phyloP scores from a whole-genome alignment of 371 early-diverging fungal genomes.

The Saksenaea vasiformis region DNA sequence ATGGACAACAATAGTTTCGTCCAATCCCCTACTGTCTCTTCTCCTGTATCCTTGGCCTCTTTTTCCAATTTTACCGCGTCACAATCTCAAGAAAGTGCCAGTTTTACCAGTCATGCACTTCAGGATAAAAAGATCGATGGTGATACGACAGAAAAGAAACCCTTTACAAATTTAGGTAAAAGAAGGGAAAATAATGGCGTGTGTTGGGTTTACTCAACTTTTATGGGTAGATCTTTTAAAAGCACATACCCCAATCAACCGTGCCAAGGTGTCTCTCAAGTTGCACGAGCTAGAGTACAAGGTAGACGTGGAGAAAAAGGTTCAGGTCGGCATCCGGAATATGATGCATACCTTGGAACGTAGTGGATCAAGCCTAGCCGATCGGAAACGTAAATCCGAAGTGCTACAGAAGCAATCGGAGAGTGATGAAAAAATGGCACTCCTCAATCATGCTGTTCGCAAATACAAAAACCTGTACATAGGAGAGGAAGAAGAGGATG shows the following conservation, averaged over 20 bases:
- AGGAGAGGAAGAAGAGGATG: constrained; percentile 74
- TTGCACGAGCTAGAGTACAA: constrained; percentile 84
- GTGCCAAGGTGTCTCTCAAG: constrained; percentile 84
- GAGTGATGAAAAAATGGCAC: constrained; percentile 75
- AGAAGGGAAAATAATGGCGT: background rate
- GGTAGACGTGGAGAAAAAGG: constrained; percentile 87
- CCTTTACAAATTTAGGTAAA: constrained; percentile 59
- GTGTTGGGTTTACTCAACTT: constrained; percentile 8
- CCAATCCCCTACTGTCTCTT: constrained; percentile 11
- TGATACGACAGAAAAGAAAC: constrained; percentile 22
- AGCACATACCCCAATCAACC: constrained; percentile 75
- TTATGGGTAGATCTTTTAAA: constrained; percentile 66
- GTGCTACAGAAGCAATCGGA: constrained; percentile 70
- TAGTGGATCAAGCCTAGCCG: constrained; percentile 22
- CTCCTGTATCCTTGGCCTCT: background rate
- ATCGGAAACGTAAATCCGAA: constrained; percentile 61
- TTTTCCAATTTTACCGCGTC: too few relatives aligned
- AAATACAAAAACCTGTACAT: constrained; percentile 85
- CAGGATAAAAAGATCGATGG: too few relatives aligned
- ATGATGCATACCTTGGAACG: constrained; percentile 54
- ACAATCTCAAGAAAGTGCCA: too few relatives aligned
- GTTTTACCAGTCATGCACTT: too few relatives aligned
- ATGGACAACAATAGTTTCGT: too few relatives aligned
- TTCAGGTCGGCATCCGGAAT: constrained; percentile 72
- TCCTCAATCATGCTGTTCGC: constrained; percentile 81